Conservation (phyloP, 2,329 filamentous ascomycete genomes). For the Ophiocordyceps australis region DNA sequence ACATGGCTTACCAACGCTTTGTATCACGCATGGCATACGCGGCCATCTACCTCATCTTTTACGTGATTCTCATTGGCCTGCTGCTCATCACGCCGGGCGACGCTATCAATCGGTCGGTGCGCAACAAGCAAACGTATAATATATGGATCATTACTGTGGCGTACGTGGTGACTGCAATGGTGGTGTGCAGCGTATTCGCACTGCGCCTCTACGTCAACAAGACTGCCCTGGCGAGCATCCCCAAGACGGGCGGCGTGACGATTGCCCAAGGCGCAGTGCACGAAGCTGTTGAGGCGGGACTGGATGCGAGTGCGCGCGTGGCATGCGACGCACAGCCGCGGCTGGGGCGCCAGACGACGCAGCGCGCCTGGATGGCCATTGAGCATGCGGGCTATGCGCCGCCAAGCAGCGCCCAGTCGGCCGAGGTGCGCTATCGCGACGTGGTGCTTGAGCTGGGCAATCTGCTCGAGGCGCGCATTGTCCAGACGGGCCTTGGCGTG, state of each 20-base stretch:
- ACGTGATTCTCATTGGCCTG: conserved; percentile 52
- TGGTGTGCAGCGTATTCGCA: conserved; percentile 62
- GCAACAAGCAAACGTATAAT: conserved; percentile 52
- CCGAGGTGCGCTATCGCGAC: conserved; percentile 65
- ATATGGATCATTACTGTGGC: conserved; percentile 64
- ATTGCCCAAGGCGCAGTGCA: conserved; percentile 75
- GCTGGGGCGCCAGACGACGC: conserved; percentile 4
- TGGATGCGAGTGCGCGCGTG: conserved; percentile 63
- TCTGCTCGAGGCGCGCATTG: conserved; percentile 78
- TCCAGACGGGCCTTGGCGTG: conserved; percentile 86
- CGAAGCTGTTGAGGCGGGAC: conserved; percentile 52
- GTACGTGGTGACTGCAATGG: conserved; percentile 54
- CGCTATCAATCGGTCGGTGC: conserved; percentile 58
- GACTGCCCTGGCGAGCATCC: conserved; percentile 62
- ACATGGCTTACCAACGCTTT: too few relatives aligned
- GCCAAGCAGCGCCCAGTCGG: conserved; percentile 54
- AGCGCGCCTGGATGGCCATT: conserved; percentile 55
- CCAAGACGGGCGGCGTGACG: conserved; percentile 72
- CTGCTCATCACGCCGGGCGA: conserved; percentile 69
- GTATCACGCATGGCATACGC: conserved; percentile 43
- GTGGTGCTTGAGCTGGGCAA: conserved; percentile 75
- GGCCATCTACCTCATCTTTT: conserved; percentile 58
- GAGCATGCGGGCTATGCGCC: conserved; percentile 81
- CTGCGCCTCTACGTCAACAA: conserved; percentile 77
- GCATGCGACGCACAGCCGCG: conserved; percentile 43